Base-by-base conservation (phyloP, 2,329 filamentous ascomycete species). In the Ascosphaera acerosa region DNA sequence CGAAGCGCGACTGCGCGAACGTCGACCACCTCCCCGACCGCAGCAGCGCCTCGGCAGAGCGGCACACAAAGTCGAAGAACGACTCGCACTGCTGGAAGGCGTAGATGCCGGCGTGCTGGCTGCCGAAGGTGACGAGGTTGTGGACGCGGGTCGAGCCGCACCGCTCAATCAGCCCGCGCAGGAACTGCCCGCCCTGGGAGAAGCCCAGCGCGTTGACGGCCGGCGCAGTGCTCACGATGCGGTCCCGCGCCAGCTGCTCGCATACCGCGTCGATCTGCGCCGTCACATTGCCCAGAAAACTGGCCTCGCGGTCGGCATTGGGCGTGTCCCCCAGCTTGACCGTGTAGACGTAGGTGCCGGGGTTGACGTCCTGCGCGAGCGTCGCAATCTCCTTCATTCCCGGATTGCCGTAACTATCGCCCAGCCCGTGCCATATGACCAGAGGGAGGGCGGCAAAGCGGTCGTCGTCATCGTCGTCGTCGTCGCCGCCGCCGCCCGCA, bases 181-280 rank as follows among this genome's bases (percentile, higher is more conserved):
- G 64, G 57, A 97, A 92, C 50, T 91, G 78, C 1, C 87, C 87
- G 38, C 87, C 87, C 52, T 97, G 87, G 10, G 76, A 87, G 59
- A 97, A 92, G 17, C 87, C 87, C 20, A 97, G 57, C 19, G 82
- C 84, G 52, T 94, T 87, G 46, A 92, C 62, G 38, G 74, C 78
- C 0, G 76, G 76, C 0, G 77, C 76, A 4, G 73, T 76, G 34
- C 73, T 73, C 10, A 92, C 66, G 49, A 90, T 76, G 1, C 74
- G 73, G 47, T 92, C 67, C 0, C 62, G 47, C 35, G 74, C 64
- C 26, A 94, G 64, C 42, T 73, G 69, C n/a, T 56, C 58, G 63
- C 87, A 94, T 31, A 90, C 78, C 37, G 62, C 49, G 23, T 62
- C 62, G 35, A 94, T 50, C 53, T 94, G 84, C 31, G 63, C 58